phyloP scores from a whole-genome alignment of 441 rosid species.

The Geranium incanum region DNA sequence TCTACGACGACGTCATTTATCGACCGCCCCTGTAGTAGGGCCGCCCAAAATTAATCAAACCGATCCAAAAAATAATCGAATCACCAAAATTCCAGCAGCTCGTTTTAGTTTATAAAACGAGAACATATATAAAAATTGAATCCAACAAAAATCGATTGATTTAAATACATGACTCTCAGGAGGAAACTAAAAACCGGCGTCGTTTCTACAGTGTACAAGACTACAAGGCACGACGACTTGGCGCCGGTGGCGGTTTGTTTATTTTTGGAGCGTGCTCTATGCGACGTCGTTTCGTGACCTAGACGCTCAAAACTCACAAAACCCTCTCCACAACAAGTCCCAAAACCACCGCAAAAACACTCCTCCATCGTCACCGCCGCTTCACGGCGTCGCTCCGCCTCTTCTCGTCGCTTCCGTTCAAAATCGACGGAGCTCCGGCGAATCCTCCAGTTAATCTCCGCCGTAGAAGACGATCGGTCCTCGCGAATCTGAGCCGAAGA shows the following conservation, averaged over 20 bases:
- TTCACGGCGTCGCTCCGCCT: too few species aligned
- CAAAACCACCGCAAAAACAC: too few species aligned
- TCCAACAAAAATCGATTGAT: too few species aligned
- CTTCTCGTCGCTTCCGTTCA: neutral
- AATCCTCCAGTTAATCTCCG: neutral
- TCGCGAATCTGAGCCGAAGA: neutral
- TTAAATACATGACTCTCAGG: too few species aligned
- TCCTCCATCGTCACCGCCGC: too few species aligned
- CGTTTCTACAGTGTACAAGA: neutral
- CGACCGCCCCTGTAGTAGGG: too few species aligned
- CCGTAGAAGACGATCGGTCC: neutral
- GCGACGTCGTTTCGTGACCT: neutral
- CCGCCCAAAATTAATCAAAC: too few species aligned
- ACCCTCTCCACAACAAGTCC: neutral
- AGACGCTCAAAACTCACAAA: neutral
- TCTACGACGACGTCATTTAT: too few species aligned
- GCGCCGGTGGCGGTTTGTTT: conserved; percentile 4
- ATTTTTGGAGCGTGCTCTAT: neutral
- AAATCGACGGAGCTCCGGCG: neutral
- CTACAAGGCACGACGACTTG: conserved; percentile 3
- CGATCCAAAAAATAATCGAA: too few species aligned
- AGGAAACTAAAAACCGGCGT: neutral
- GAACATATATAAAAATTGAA: too few species aligned
- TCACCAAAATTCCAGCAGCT: too few species aligned
- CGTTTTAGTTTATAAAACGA: too few species aligned